These are phyloP conservation scores for Paramecium caudatum DNA, from an alignment of 73 alveolate species.

Conservation along the genomic window DNA sequence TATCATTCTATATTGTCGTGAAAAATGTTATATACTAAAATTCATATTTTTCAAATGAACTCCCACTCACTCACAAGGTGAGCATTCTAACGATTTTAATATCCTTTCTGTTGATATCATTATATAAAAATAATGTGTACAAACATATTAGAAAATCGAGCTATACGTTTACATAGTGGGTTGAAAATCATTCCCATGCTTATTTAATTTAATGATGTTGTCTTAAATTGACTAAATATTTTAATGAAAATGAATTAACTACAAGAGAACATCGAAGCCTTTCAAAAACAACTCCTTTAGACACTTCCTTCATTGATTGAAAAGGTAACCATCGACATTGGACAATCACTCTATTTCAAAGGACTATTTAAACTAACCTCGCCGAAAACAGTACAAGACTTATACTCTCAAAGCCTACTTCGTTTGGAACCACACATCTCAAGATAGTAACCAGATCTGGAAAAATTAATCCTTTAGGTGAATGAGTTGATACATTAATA, in stretches of 20 bases:
- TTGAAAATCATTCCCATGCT: too few relatives aligned
- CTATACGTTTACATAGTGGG: too few relatives aligned
- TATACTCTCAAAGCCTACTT: constrained; percentile 21
- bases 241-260: constrained; percentile 11
- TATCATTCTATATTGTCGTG: too few relatives aligned
- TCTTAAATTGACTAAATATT: background rate
- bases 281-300: constrained; percentile 5
- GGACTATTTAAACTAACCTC: background rate
- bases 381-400: background rate
- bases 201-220: too few relatives aligned
- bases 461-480: background rate
- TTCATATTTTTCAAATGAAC: too few relatives aligned
- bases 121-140: too few relatives aligned
- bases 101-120: too few relatives aligned
- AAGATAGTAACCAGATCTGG: background rate
- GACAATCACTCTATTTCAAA: background rate
- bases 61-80: too few relatives aligned
- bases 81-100: too few relatives aligned
- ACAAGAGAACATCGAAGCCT: background rate
- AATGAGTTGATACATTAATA: background rate
- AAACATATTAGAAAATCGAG: too few relatives aligned
- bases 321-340: background rate
- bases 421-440: constrained; percentile 13
- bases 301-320: constrained; percentile 16
- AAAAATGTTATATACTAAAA: too few relatives aligned